Conservation (phyloP, 2,329 filamentous ascomycete genomes). For the Corinectria fuckeliana region DNA sequence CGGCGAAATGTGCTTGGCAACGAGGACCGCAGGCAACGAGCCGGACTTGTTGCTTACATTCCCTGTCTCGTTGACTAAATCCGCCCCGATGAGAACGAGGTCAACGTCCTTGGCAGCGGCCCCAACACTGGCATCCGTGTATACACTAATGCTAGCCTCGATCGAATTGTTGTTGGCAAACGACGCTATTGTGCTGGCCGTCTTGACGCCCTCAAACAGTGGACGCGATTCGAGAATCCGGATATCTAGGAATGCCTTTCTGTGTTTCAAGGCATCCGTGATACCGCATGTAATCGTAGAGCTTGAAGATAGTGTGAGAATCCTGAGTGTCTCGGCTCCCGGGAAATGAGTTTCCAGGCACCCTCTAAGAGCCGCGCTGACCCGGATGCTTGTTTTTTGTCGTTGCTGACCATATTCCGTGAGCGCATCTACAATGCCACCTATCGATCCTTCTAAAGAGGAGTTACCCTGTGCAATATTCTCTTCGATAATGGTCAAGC, state of each 20-base stretch:
- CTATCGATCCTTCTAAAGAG: constrained; percentile 14
- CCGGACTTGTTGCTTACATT: constrained; percentile 73
- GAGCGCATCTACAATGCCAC: constrained; percentile 29
- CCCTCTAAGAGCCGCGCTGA: constrained; percentile 44
- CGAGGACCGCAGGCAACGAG: constrained; percentile 63
- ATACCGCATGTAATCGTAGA: constrained; percentile 64
- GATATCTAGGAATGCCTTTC: constrained; percentile 55
- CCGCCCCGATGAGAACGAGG: constrained; percentile 68
- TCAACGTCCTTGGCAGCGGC: constrained; percentile 59
- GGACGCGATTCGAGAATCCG: constrained; percentile 72
- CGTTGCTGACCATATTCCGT: constrained; percentile 27
- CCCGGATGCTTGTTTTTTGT: constrained; percentile 37
- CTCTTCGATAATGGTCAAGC: constrained; percentile 50
- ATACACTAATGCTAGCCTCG: constrained; percentile 51
- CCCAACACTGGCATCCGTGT: constrained; percentile 66
- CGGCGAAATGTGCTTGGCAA: constrained; percentile 57
- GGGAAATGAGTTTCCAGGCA: constrained; percentile 40
- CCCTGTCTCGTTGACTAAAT: constrained; percentile 63
- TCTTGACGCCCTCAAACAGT: constrained; percentile 67
- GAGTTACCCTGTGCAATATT: constrained; percentile 28
- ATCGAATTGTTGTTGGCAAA: constrained; percentile 40
- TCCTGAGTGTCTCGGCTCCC: constrained; percentile 44
- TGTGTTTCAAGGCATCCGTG: constrained; percentile 45
- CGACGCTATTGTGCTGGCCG: constrained; percentile 59
- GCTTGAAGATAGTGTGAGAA: constrained; percentile 68